Evolutionary conservation across 768 basidiomycete species (phyloP).

Genomic region (Polyporus arcularius): DNA sequence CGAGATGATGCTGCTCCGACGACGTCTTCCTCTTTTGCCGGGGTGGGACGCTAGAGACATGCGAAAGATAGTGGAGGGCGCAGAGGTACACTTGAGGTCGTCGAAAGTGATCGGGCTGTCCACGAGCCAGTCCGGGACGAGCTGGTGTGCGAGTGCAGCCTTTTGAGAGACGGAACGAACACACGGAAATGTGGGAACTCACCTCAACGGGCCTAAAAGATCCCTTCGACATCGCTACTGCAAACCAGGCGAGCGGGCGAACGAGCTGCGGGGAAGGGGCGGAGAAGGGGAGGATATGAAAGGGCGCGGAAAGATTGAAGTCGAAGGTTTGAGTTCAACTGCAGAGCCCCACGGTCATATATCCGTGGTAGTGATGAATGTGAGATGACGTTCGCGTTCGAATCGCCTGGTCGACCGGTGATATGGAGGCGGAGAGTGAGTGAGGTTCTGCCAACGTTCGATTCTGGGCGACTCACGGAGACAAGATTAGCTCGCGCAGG

Average conservation of each 20-base stretch:
- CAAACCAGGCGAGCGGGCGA: too few relatives aligned
- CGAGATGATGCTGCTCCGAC: not conserved
- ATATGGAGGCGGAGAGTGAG: not conserved
- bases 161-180: not conserved
- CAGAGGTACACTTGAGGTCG: constrained; percentile 17
- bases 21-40: not conserved
- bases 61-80: constrained; percentile 19
- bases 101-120: constrained; percentile 21
- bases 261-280: not conserved
- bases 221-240: too few relatives aligned
- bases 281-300: not conserved
- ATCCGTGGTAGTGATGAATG: not conserved
- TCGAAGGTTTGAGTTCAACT: not conserved
- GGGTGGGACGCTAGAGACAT: constrained; percentile 7
- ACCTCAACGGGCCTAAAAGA: too few relatives aligned
- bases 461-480: too few relatives aligned
- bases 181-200: not conserved
- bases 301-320: not conserved
- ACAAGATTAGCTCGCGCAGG: too few relatives aligned
- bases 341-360: not conserved
- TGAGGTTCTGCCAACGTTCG: too few relatives aligned
- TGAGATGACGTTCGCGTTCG: not conserved
- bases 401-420: constrained; percentile 13
- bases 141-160: constrained; percentile 1
- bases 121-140: constrained; percentile 23